Percentiles rank a stretch among this genome's conserved stretches.
phyloP scores from a whole-genome alignment of 2,329 filamentous ascomycete species.

The Torrubiellomyces zombiae region DNA sequence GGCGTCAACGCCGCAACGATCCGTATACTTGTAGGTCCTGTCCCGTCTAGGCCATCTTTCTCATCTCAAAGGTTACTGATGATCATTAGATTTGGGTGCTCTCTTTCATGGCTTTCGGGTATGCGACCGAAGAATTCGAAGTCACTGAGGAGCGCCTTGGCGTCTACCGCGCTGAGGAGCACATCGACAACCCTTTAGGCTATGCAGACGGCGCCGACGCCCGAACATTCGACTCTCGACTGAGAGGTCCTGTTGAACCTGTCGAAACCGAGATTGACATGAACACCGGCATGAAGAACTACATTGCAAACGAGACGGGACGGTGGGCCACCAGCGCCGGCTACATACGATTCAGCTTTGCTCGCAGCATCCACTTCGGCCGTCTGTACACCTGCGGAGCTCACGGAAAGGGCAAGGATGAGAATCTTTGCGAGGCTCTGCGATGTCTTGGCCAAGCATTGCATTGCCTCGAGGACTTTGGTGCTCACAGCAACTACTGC shows the following conservation, averaged over 20 bases:
- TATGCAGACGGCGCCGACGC: constrained; percentile 82
- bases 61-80: constrained; percentile 3
- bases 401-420: constrained; percentile 45
- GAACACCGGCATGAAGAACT: constrained; percentile 94
- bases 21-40: constrained; percentile 41
- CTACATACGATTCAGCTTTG: constrained; percentile 63
- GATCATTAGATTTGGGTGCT: constrained; percentile 50
- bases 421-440: constrained; percentile 65
- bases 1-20: constrained; percentile 65
- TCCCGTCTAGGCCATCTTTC: not conserved
- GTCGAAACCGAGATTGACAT: constrained; percentile 58
- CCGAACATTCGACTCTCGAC: constrained; percentile 60
- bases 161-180: constrained; percentile 62
- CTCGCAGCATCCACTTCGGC: constrained; percentile 60
- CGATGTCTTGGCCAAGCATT: constrained; percentile 60
- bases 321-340: constrained; percentile 81
- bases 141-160: constrained; percentile 67
- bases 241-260: constrained; percentile 61
- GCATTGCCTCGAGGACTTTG: constrained; percentile 65
- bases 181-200: constrained; percentile 64
- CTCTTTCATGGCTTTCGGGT: constrained; percentile 67
- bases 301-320: constrained; percentile 82
- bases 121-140: constrained; percentile 74
- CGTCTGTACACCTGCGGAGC: constrained; percentile 55
- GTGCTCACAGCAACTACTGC: constrained; percentile 70